Evolutionary conservation across 768 basidiomycete genomes (phyloP).

Genomic region (Serendipita vermifera): DNA sequence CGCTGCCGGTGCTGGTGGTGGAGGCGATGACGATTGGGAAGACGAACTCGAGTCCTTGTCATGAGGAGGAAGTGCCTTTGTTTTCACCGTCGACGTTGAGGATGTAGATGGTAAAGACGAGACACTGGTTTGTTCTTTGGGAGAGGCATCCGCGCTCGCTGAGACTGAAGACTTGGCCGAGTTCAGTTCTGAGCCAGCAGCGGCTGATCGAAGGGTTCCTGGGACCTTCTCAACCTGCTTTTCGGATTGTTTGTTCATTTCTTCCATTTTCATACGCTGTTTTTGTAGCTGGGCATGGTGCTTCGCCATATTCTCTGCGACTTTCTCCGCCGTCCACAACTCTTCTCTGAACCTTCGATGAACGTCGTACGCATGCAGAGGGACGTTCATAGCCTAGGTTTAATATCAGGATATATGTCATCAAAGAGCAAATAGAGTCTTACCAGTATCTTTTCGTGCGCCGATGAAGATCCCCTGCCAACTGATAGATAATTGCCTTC

Average conservation of each 20-base stretch:
- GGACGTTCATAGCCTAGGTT: conserved; percentile 3
- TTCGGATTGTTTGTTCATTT: no score
- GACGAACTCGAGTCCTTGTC: no score
- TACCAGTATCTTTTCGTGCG: not conserved
- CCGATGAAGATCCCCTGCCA: conserved; percentile 2
- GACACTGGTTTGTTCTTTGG: no score
- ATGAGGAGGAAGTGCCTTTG: not conserved
- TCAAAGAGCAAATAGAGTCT: no score
- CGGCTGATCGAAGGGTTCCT: no score
- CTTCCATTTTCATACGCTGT: not conserved
- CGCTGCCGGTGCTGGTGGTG: not conserved
- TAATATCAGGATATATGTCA: no score
- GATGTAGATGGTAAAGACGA: no score
- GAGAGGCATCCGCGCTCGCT: no score
- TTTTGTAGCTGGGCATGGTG: not conserved
- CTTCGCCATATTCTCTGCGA: not conserved
- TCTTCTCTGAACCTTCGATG: not conserved
- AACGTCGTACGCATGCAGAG: conserved; percentile 3
- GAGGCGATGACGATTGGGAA: no score
- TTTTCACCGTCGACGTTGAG: not conserved
- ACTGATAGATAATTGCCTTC: conserved; percentile 3
- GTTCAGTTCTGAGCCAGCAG: no score
- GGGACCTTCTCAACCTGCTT: no score
- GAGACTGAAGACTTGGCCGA: no score
- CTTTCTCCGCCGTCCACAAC: not conserved